These are phyloP conservation scores for Striga asiatica DNA, from an alignment of 257 asterid species.

Conservation along the genomic window DNA sequence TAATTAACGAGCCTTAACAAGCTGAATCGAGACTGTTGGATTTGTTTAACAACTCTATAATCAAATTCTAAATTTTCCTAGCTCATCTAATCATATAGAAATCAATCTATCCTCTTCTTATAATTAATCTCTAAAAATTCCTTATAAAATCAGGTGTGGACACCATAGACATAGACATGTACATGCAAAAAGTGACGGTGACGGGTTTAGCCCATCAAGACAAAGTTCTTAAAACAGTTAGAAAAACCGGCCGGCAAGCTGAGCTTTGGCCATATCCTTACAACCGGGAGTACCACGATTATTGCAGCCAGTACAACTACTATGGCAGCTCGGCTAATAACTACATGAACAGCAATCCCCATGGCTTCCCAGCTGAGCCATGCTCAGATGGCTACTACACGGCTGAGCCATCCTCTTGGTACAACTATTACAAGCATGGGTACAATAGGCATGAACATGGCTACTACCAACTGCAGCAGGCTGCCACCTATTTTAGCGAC, in stretches of 20 bases:
- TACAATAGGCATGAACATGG: slow-evolving; percentile 50
- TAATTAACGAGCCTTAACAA: no score
- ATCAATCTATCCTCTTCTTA: no score
- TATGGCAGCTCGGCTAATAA: slow-evolving; percentile 18
- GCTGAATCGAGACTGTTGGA: no score
- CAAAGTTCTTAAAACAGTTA: slow-evolving; percentile 48
- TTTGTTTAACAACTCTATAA: no score
- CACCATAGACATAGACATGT: slow-evolving; percentile 65
- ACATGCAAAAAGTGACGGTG: slow-evolving; percentile 60
- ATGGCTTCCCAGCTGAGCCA: neutral
- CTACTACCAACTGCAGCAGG: slow-evolving; percentile 35
- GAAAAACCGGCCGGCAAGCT: slow-evolving; percentile 47
- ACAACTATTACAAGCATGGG: slow-evolving; percentile 53
- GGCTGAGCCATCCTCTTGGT: slow-evolving; percentile 24
- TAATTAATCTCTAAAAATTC: no score
- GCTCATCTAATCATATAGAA: neutral
- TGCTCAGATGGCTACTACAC: slow-evolving; percentile 2
- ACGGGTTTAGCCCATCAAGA: slow-evolving; percentile 61
- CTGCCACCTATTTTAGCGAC: slow-evolving; percentile 51
- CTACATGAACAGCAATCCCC: neutral
- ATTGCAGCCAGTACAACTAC: slow-evolving; percentile 37
- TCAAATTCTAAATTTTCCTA: neutral
- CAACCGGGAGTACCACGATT: slow-evolving; percentile 51
- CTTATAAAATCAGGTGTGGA: slow-evolving; percentile 39
- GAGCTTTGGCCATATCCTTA: slow-evolving; percentile 80